phyloP scores from a whole-genome alignment of 129 eudicot species.

The Silybum marianum region DNA sequence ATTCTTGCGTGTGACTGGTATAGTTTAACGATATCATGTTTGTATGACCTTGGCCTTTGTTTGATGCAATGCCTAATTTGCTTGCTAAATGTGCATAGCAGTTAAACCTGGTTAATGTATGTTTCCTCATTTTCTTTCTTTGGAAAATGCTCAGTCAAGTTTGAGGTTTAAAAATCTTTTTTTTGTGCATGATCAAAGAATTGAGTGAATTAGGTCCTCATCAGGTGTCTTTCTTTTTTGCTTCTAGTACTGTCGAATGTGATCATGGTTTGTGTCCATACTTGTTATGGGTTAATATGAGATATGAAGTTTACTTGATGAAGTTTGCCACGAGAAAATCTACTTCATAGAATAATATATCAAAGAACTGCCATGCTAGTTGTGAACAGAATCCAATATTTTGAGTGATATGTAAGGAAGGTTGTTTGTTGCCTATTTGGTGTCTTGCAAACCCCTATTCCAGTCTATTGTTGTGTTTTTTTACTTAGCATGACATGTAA shows the following conservation, averaged over 20 bases:
- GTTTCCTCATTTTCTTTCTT: neutral
- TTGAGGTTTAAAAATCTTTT: neutral
- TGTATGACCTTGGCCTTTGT: neutral
- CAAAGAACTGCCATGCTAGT: neutral
- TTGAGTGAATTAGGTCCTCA: neutral
- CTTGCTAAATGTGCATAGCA: slow-evolving; percentile 11
- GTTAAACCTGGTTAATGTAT: neutral
- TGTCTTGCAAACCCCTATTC: slow-evolving; percentile 9
- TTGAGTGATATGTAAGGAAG: neutral
- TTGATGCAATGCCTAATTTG: neutral
- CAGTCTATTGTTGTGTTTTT: neutral
- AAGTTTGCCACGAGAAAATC: neutral
- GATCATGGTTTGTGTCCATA: slow-evolving; percentile 4
- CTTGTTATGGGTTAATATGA: neutral
- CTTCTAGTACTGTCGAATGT: neutral
- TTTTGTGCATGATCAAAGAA: neutral
- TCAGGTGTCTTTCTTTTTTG: neutral
- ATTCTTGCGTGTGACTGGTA: neutral
- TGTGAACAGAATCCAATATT: neutral
- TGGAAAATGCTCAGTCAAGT: neutral
- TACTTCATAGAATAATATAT: neutral
- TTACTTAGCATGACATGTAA: neutral
- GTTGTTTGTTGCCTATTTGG: slow-evolving; percentile 6
- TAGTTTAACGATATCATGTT: neutral
- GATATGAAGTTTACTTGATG: neutral